Evolutionary conservation across 148 eudicot species (phyloP).

Genomic region (Chenopodium quinoa): DNA sequence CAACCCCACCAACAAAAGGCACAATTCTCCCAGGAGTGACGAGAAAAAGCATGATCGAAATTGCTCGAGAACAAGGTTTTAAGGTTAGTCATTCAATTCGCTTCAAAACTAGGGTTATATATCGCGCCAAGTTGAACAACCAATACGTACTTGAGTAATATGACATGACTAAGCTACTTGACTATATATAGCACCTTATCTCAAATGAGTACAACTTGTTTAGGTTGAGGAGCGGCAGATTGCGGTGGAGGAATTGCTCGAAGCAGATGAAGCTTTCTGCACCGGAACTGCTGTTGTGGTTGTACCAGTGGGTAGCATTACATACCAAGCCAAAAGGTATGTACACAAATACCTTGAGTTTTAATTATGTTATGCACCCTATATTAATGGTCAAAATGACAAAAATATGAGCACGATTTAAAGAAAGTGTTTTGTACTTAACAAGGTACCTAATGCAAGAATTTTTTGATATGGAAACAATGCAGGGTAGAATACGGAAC

Average conservation of each 20-base stretch:
- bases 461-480: background rate
- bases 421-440: background rate
- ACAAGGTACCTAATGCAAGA: background rate
- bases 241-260: conserved; percentile 58
- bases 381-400: too few species aligned
- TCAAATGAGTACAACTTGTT: background rate
- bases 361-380: too few species aligned
- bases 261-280: conserved; percentile 83
- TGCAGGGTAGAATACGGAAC: conserved; percentile 55
- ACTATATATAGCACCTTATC: too few species aligned
- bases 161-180: background rate
- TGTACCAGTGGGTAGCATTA: conserved; percentile 68
- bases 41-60: conserved; percentile 69
- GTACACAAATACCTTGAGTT: too few species aligned
- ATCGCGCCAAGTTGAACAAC: too few species aligned
- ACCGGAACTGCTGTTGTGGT: conserved; percentile 82
- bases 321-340: conserved; percentile 62
- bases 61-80: conserved; percentile 66
- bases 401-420: too few species aligned
- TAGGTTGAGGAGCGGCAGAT: conserved; percentile 71
- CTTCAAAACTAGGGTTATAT: background rate
- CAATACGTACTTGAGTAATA: background rate
- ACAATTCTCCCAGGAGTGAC: conserved; percentile 81
- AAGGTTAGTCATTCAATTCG: conserved; percentile 33
- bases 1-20: conserved; percentile 65